Conservation (phyloP, 805 yeast genomes). For the Nakazawaea holstii region DNA sequence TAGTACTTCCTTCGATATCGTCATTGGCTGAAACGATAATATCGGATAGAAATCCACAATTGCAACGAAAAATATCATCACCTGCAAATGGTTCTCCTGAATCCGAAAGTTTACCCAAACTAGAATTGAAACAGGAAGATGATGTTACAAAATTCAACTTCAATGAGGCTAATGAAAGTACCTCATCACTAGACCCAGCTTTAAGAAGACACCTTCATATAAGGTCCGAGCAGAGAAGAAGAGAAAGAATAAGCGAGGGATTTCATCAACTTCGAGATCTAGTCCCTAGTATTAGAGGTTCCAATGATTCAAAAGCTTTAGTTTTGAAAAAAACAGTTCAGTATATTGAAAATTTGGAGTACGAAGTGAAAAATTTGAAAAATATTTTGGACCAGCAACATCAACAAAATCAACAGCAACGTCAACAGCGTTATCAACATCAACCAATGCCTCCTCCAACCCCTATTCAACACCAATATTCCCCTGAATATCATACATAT, state of each 20-base stretch:
- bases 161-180: constrained; percentile 4
- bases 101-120: not conserved
- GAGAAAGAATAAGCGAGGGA: constrained; percentile 42
- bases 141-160: not conserved
- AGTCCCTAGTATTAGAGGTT: constrained; percentile 34
- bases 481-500: not conserved
- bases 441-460: not conserved
- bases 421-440: constrained; percentile 3
- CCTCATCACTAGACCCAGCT: constrained; percentile 7
- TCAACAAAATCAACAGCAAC: constrained; percentile 8
- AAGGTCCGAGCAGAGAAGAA: constrained; percentile 38
- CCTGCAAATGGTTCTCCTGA: not conserved
- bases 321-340: constrained; percentile 36
- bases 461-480: constrained; percentile 2
- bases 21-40: too few species aligned
- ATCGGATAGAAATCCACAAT: not conserved
- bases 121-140: not conserved
- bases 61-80: not conserved
- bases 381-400: constrained; percentile 14
- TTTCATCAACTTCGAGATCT: constrained; percentile 31
- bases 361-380: constrained; percentile 19
- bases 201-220: constrained; percentile 33
- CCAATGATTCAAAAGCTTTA: constrained; percentile 40
- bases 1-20: too few species aligned
- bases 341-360: constrained; percentile 33